These are phyloP conservation scores for Coprinopsis marcescibilis DNA, from an alignment of 768 basidiomycete species.

Conservation along the genomic window DNA sequence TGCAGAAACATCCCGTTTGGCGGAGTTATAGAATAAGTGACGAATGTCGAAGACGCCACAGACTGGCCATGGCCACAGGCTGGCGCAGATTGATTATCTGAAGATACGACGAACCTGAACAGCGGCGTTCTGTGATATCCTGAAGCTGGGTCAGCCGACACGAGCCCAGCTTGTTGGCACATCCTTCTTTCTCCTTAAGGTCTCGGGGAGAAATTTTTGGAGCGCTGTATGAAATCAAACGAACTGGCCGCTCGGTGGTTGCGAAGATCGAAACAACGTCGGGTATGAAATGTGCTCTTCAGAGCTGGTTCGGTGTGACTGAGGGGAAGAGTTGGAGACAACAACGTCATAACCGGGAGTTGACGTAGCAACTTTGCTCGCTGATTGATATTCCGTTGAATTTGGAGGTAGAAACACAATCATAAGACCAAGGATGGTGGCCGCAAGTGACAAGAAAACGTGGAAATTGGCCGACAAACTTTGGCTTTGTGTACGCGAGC, in stretches of 20 bases:
- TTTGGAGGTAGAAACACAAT: background rate
- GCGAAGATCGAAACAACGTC: background rate
- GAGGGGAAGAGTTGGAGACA: too few species aligned
- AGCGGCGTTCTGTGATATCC: background rate
- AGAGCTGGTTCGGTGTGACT: too few species aligned
- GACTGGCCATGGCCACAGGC: background rate
- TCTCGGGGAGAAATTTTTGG: background rate
- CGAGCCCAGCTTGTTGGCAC: background rate
- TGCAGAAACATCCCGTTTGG: background rate
- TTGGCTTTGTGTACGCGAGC: constrained; percentile 8
- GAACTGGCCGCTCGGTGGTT: background rate
- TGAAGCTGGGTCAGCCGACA: background rate
- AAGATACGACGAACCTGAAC: background rate
- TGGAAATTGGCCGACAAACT: background rate
- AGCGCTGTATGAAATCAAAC: background rate
- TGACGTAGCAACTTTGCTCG: too few species aligned
- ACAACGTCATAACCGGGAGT: too few species aligned
- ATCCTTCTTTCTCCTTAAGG: background rate
- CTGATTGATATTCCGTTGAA: too few species aligned
- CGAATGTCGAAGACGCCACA: background rate
- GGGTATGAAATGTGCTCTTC: too few species aligned
- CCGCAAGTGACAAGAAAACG: background rate
- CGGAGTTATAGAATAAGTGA: background rate
- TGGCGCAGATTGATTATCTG: background rate
- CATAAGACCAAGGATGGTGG: background rate